Percentiles rank a stretch among this genome's conserved stretches.
Conservation (phyloP, 768 basidiomycete species). For the Serpula lacrymans region DNA sequence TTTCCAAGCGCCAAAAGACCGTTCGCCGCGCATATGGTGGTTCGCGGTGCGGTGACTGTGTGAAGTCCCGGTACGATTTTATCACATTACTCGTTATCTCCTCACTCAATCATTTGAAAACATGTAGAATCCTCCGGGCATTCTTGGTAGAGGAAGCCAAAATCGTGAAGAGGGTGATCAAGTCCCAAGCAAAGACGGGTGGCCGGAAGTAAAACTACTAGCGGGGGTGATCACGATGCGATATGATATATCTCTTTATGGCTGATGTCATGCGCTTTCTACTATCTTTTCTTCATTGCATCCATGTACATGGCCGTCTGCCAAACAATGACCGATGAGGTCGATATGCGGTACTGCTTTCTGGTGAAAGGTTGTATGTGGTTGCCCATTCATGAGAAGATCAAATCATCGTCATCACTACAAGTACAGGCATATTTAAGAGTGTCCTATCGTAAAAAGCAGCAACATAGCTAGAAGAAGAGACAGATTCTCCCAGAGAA, state of each 20-base stretch:
- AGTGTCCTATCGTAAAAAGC: too few species aligned
- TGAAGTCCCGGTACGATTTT: slow-evolving; percentile 79
- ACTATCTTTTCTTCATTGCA: slow-evolving; percentile 15
- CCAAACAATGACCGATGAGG: slow-evolving; percentile 10
- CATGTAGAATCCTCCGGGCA: slow-evolving; percentile 85
- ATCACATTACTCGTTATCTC: not conserved
- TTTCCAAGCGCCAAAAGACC: slow-evolving; percentile 97
- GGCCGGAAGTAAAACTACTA: slow-evolving; percentile 20
- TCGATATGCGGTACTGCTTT: slow-evolving; percentile 6
- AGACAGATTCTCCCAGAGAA: too few species aligned
- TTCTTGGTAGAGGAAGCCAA: slow-evolving; percentile 99
- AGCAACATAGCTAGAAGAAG: too few species aligned
- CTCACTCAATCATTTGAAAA: not conserved
- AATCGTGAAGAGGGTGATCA: slow-evolving; percentile 99
- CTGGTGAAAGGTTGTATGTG: too few species aligned
- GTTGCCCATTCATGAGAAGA: too few species aligned
- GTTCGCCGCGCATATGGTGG: slow-evolving; percentile 97
- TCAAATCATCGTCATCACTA: too few species aligned
- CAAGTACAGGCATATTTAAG: too few species aligned
- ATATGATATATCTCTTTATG: slow-evolving; percentile 13
- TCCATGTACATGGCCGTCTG: slow-evolving; percentile 17
- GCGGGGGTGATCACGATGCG: too few species aligned
- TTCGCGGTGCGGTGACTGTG: slow-evolving; percentile 93
- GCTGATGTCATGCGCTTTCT: slow-evolving; percentile 9
- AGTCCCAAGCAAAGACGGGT: slow-evolving; percentile 54